Base-by-base conservation (phyloP, 2,329 filamentous ascomycete species). In the Ascochyta koolunga region DNA sequence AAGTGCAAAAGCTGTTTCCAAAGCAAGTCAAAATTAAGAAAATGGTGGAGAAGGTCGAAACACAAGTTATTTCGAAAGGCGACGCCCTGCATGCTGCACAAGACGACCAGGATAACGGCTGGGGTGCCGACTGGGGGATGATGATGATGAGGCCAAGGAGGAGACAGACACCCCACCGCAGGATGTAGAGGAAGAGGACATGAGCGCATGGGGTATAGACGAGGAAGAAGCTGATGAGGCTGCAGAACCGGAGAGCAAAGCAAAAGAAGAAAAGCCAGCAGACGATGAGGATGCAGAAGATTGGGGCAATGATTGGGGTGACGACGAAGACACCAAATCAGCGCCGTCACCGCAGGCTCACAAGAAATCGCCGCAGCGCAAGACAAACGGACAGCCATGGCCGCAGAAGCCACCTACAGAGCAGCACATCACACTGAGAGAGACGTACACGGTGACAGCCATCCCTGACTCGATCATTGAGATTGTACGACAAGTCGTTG, bases 371-470 rank as follows among this genome's bases (percentile, higher is more conserved):
- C 22, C 56, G 15, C 70, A 58, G 61, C 72, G 45, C 60, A 76
- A 63, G 52, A 49, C 56, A 13, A 75, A 74, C 42, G 63, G 64
- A 21, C 71, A 73, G 31, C 53, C 68, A 4, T 59, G 70, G 19
- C 39, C 65, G 2, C 59, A 68, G 18, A 67, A 68, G 33, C 38
- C 56, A 19, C 29, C 61, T 0, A 59, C 56, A 40, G 69, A 79
- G 8, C 81, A 86, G 50, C 89, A 95, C 69, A 78, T 98, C 54
- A 89, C 90, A 0, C 77, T 98, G 38, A 89, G 83, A 57, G 95
- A 99, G 76, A 89, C 84, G 1, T 99, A 96, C 73, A 90, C 87
- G 54, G 89, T 96, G 45, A 97, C 93, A 0, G 89, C 89, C 2
- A 89, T 97, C 72, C 93, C 95, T 0, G 88, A 91, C 56, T 85